Percentiles rank a stretch among this genome's conserved stretches.
Evolutionary conservation across 2,329 filamentous ascomycete genomes (phyloP).

Genomic region (Diaporthe batatas): DNA sequence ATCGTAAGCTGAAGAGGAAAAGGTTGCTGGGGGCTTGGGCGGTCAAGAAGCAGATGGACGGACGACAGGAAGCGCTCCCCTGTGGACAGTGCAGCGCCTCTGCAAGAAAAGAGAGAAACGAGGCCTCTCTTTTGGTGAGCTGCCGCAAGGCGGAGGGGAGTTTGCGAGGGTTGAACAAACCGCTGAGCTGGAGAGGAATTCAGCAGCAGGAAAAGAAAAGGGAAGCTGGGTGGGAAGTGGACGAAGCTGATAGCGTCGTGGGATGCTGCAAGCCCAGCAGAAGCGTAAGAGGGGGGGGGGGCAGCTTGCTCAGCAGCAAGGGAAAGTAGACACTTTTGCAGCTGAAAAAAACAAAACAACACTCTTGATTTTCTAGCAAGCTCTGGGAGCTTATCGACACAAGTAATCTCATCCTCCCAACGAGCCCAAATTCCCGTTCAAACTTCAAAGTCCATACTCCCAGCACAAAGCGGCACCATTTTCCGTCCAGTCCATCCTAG

Average conservation of each 20-base stretch:
- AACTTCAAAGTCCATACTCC: not conserved
- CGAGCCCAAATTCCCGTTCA: too few species aligned
- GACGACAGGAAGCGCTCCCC: not conserved
- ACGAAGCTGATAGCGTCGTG: not conserved
- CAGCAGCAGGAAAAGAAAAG: not conserved
- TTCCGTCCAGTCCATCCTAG: not conserved
- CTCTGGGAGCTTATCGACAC: not conserved
- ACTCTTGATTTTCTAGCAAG: not conserved
- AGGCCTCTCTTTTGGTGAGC: too few species aligned
- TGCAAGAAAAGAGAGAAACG: not conserved
- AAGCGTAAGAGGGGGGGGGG: too few species aligned
- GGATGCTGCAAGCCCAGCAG: not conserved
- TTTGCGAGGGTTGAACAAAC: too few species aligned
- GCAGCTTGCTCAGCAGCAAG: too few species aligned
- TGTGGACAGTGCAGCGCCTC: too few species aligned
- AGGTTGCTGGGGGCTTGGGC: not conserved
- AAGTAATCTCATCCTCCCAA: too few species aligned
- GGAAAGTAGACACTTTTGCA: not conserved
- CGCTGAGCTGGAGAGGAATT: not conserved
- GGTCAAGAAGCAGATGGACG: not conserved
- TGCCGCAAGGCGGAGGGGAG: too few species aligned
- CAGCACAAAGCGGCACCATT: not conserved
- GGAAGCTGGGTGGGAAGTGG: rapidly evolving
- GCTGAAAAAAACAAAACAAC: not conserved
- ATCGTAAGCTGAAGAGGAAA: too few species aligned